Base-by-base conservation (phyloP, 805 yeast genomes). In the Cyberlindnera mississippiensis region DNA sequence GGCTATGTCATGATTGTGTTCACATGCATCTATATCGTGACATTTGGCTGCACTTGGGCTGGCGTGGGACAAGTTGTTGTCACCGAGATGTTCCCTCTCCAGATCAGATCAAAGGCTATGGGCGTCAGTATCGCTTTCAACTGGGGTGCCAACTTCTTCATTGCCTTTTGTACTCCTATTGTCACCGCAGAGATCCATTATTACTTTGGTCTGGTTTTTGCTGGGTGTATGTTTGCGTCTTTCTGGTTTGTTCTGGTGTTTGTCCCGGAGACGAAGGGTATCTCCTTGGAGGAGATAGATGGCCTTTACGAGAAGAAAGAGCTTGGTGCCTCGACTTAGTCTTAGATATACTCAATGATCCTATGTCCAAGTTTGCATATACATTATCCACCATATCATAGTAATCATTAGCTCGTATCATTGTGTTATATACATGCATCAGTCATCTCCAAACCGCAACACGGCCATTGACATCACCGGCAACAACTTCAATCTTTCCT, bases 231-330 rank as follows among this genome's bases (percentile, higher is more conserved):
- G 57, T 55, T 73, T 28, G 64, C 50, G 18, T 53, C 60, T 20
- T 49, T 79, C 57, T 69, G 62, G 40, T 69, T 71, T 52, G 57
- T 71, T 19, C 69, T 74, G 5, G 68, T 85, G 68, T 72, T 75
- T 50, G 79, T 85, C 44, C 77, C 78, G 50, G 95, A 85, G 66
- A 85, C 95, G 38, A 83, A 81, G 69, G 91, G 93, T 39, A 72
- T 85, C 53, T 73, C 85, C 31, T 72, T 85, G 59, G 95, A 85
- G 67, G 87, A 85, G 62, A 85, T 85, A 46, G 87, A 85, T 57
- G 76, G 71, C 49, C 66, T 80, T 68, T 72, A 66, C 15, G 64
- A 71, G 28, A 37, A 66, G 64, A 48, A 62, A 57, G 34, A 41
- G 10, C 37, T 40, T 13, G 14, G 29, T 27, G 29, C 29, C 24